Conservation (phyloP, 371 early-diverging fungal species). For the Dichotomocladium elegans region DNA sequence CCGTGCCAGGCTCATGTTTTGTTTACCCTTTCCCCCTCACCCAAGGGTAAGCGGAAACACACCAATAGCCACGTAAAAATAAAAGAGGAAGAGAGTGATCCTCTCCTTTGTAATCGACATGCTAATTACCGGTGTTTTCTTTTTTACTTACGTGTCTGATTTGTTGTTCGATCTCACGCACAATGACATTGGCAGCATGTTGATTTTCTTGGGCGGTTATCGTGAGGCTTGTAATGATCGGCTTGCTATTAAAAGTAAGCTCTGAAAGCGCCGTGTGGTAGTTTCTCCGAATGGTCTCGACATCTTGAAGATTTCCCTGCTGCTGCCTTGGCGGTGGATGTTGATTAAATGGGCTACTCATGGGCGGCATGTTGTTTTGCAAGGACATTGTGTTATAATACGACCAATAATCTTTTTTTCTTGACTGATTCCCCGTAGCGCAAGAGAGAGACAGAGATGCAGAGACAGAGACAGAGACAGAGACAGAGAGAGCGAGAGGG, state of each 20-base stretch:
- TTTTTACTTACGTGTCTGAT: slow-evolving; percentile 69
- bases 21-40: no score
- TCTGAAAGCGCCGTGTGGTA: slow-evolving; percentile 46
- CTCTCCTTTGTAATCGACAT: background rate
- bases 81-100: background rate
- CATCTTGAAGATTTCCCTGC: slow-evolving; percentile 11
- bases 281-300: slow-evolving; percentile 31
- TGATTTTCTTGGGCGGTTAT: slow-evolving; percentile 78
- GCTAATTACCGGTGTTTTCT: background rate
- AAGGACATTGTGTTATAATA: slow-evolving; percentile 24
- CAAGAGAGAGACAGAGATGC: no score
- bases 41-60: background rate
- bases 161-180: slow-evolving; percentile 80
- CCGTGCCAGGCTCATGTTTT: no score
- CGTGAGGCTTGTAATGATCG: slow-evolving; percentile 87
- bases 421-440: no score
- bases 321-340: slow-evolving; percentile 9
- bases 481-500: no score
- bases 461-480: no score
- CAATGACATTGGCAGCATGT: slow-evolving; percentile 63
- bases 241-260: slow-evolving; percentile 87
- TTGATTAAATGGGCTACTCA: slow-evolving; percentile 12
- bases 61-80: background rate
- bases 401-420: no score
- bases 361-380: slow-evolving; percentile 14